Evolutionary conservation across 805 yeast species (phyloP), one percentile per base, ranked within the genome.

Genomic region (Lachancea dasiensis): DNA sequence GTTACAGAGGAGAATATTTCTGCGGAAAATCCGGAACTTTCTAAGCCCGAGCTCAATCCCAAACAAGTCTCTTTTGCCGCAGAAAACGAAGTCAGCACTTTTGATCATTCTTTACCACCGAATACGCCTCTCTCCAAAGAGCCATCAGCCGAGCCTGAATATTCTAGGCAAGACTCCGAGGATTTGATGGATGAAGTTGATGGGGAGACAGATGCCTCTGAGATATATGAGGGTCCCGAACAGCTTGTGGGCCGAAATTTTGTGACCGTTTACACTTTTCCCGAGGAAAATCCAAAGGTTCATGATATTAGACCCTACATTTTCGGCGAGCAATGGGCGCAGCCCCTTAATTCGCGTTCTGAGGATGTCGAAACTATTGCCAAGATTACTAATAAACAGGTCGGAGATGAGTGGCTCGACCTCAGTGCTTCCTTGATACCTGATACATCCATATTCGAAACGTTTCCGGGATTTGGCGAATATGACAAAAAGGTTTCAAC

Each of bases 201-300:
- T 11, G 27, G 9, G 13, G 32, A 37, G 3, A 20, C 27, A 7
- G 34, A 29, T 4, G 31, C 31, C 6, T 23, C 25, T 17, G 39
- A 45, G 1, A 43, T 65, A 0, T 77, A 68, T 48, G 80, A 79
- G 55, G 95, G 95, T 0, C 95, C 95, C 1, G 58, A 65, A 2
- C 86, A 79, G 50, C 68, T 68, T 37, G 77, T 81, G 2, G 68
- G 77, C 1, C 67, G 73, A 24, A 77, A 79, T 47, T 64, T 64
- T 27, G 56, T 86, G 0, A 67, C 74, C 1, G 63, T 83, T 31
- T 68, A 77, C 42, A 73, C 72, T 25, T 52, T 44, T 32, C 49
- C 49, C 6, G 34, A 37, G 17, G 48, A 44, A 14, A 31, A 40
- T 10, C 38, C 25, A 23, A 43, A 27, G 21, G 40, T 27, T 17